These are phyloP conservation scores for Lojkania enalia DNA, from an alignment of 2,329 filamentous ascomycete genomes.

Conservation along the genomic window DNA sequence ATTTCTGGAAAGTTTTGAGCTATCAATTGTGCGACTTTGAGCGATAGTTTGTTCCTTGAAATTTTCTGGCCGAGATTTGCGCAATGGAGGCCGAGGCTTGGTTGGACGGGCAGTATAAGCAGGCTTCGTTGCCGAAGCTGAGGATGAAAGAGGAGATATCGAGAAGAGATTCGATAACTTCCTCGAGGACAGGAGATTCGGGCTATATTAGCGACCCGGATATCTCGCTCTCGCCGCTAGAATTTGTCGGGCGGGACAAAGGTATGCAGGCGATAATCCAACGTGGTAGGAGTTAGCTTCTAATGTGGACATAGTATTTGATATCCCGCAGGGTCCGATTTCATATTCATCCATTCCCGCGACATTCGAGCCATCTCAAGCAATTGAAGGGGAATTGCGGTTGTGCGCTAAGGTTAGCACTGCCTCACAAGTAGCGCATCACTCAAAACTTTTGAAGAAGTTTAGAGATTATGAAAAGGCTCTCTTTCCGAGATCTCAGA, in stretches of 20 bases:
- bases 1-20: not conserved
- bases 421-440: too few species aligned
- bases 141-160: slow-evolving; percentile 18
- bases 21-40: slow-evolving; percentile 6
- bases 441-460: too few species aligned
- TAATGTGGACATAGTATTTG: too few species aligned
- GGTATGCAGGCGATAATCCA: too few species aligned
- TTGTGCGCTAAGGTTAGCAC: too few species aligned
- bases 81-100: slow-evolving; percentile 19
- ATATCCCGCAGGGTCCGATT: too few species aligned
- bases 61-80: slow-evolving; percentile 7
- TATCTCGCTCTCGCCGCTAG: slow-evolving; percentile 29
- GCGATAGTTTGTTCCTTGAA: not conserved
- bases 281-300: too few species aligned
- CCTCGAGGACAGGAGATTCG: slow-evolving; percentile 33
- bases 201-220: slow-evolving; percentile 37
- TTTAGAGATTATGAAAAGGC: too few species aligned
- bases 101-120: slow-evolving; percentile 10
- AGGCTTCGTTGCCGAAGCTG: slow-evolving; percentile 22
- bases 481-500: too few species aligned
- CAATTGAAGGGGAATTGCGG: too few species aligned
- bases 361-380: too few species aligned
- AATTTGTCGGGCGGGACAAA: slow-evolving; percentile 19
- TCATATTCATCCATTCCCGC: too few species aligned
- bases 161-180: slow-evolving; percentile 32